Base-by-base conservation (phyloP, 345 rosid species). In the Hibiscus trionum region DNA sequence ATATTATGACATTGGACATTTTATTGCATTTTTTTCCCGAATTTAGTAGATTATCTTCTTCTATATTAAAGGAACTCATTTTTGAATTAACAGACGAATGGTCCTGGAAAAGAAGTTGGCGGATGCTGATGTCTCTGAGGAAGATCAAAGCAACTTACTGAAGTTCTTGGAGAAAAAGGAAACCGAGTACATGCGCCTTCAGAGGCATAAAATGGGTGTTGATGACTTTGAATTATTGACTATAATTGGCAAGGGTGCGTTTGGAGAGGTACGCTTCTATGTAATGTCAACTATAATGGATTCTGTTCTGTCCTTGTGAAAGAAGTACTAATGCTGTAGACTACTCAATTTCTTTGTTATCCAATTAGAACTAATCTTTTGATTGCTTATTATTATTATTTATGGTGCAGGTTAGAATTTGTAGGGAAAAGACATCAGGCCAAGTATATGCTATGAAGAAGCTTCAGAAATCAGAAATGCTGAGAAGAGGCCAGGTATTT, bases 381-480 rank as follows among this genome's bases (percentile, higher is more conserved):
- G 42, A 44, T 15, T 21, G 2, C 71, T 44, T 59, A 7, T 5
- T 47, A 37, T 15, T 44, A 44, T 76, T 75, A 15, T n/a, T 17
- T 55, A 24, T 71, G 73, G 57, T 79, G 77, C 84, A 93, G 98
- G 99, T 95, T 75, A 92, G 97, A 81, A 76, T 92, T 68, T 92
- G 97, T 73, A 86, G 79, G 82, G 97, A 95, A 84, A 95, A 86
- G 83, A 83, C 91, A 39, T 86, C 97, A 15, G 91, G 90, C 50
- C 88, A 89, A 66, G 97, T 95, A 69, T 95, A 92, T 77, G 98
- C 97, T 19, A 94, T 94, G 98, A 94, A 94, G 80, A 90, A 88
- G 74, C 93, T 90, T 50, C 88, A 85, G 76, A 90, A 90, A 77
- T 84, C 93, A 0, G 98, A 93, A 88, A 93, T 93, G 97, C 94